Evolutionary conservation across 225 moss, liverwort and hornwort genomes (phyloP).

Genomic region (Thuidium tamariscinum): DNA sequence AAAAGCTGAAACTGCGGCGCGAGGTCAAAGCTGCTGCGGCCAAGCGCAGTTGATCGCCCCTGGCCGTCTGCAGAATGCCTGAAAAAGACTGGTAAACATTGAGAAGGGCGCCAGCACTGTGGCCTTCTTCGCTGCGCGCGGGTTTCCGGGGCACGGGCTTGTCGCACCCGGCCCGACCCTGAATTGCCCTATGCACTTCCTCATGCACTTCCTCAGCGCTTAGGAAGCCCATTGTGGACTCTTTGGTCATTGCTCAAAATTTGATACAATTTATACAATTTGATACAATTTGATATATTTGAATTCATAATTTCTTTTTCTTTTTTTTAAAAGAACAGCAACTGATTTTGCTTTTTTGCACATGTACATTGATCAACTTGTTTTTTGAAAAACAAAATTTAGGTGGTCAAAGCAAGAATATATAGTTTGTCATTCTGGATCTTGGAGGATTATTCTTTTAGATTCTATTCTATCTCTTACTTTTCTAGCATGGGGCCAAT

Average conservation of each 20-base stretch:
- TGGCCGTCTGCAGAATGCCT: neutral
- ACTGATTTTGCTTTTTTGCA: rapidly evolving
- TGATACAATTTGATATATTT: no score
- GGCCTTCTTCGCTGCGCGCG: neutral
- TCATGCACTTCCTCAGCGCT: rapidly evolving
- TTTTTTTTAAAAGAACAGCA: rapidly evolving
- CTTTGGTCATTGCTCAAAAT: no score
- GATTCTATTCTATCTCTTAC: no score
- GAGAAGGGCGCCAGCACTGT: neutral
- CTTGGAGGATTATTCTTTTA: neutral
- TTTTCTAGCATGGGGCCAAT: rapidly evolving
- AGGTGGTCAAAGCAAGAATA: neutral
- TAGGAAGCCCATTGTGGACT: neutral
- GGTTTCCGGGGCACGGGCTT: neutral
- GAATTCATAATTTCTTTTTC: no score
- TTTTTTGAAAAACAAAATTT: neutral
- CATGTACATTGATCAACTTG: rapidly evolving
- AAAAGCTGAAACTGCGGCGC: no score
- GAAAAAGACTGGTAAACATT: rapidly evolving
- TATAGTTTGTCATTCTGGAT: rapidly evolving
- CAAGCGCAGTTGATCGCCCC: neutral
- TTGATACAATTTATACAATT: no score
- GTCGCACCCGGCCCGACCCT: neutral
- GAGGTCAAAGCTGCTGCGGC: neutral
- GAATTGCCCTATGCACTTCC: neutral